Conservation (phyloP, 257 asterid genomes). For the Petrea volubilis region DNA sequence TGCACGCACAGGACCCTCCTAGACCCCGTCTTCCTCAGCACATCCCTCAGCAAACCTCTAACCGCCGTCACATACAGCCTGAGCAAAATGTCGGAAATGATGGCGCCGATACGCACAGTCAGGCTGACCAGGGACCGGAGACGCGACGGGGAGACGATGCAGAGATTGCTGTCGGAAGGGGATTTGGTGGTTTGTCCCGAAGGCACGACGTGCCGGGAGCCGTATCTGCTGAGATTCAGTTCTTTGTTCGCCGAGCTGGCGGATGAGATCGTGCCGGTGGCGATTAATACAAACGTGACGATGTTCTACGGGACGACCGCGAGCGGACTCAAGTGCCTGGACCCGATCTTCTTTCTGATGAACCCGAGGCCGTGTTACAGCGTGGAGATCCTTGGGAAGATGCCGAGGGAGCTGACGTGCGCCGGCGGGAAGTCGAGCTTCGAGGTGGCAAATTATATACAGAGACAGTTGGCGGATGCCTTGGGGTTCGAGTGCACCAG, state of each 20-base stretch:
- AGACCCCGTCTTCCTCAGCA: conserved; percentile 82
- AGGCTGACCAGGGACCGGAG: conserved; percentile 61
- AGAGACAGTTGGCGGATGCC: conserved; percentile 60
- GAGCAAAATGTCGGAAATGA: conserved; percentile 77
- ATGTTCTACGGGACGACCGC: conserved; percentile 98
- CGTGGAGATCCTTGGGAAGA: conserved; percentile 51
- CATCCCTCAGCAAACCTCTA: conserved; percentile 44
- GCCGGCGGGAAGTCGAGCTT: conserved; percentile 69
- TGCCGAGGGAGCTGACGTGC: conserved; percentile 65
- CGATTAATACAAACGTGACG: conserved; percentile 56
- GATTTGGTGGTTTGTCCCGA: conserved; percentile 92
- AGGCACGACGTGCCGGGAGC: conserved; percentile 97
- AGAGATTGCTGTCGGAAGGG: conserved; percentile 53
- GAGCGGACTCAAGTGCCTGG: conserved; percentile 84
- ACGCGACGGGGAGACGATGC: conserved; percentile 62
- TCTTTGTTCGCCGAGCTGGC: conserved; percentile 82
- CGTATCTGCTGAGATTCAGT: conserved; percentile 80
- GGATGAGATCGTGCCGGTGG: conserved; percentile 89
- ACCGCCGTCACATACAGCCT: conserved; percentile 92
- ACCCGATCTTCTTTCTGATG: conserved; percentile 83
- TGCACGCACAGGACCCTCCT: conserved; percentile 83
- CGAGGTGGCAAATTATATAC: conserved; percentile 92
- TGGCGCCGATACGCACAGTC: conserved; percentile 74
- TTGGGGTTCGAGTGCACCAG: conserved; percentile 85
- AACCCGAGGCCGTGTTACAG: conserved; percentile 68